Evolutionary conservation across 129 eudicot genomes (phyloP), one percentile per base, ranked within the genome.

Genomic region (Artemisia annua): DNA sequence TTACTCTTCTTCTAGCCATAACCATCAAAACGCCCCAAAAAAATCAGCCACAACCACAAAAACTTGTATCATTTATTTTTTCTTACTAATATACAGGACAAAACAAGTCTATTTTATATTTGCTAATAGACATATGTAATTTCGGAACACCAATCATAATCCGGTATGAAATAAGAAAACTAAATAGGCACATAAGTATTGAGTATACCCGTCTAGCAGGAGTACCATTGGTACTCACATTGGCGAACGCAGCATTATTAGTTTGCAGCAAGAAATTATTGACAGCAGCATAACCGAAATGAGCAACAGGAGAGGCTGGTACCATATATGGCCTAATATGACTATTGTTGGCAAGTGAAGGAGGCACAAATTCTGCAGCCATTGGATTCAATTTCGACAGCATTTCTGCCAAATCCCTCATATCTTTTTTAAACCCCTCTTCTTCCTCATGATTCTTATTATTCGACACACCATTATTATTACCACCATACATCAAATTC

Each of bases 351-450:
- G 70, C 61, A n/a, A 75, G 78, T 0, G 92, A 87, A 10, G 87
- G 87, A 4, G 97, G 97, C 60, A 90, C 97, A 74, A 90, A 90
- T 68, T 90, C 97, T 53, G 82, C 84, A 69, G 97, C 97, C 91
- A 83, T 79, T 7, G 97, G 97, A 68, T 91, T 91, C 77, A 91
- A 75, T 60, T 91, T 87, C 0, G 91, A 91, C 66, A 91, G 54
- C 95, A 91, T 91, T 19, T 91, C 91, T 13, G 82, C 95, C 75
- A 90, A 83, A 76, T 87, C 91, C 72, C 85, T 87, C 89, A 90
- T 83, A 54, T 87, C 97, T 17, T 54, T 75, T 75, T 84, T 78
- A 78, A 77, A 87, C 35, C 83, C 86, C 49, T 87, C 87, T 13
- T 73, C 86, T 1, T 80, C 78, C 46, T 57, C 61, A 72, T 53